A percentile compares a stretch with the other conserved stretches of the same genome.
Evolutionary conservation across 768 basidiomycete genomes (phyloP).

Genomic region (Hebeloma cylindrosporum): DNA sequence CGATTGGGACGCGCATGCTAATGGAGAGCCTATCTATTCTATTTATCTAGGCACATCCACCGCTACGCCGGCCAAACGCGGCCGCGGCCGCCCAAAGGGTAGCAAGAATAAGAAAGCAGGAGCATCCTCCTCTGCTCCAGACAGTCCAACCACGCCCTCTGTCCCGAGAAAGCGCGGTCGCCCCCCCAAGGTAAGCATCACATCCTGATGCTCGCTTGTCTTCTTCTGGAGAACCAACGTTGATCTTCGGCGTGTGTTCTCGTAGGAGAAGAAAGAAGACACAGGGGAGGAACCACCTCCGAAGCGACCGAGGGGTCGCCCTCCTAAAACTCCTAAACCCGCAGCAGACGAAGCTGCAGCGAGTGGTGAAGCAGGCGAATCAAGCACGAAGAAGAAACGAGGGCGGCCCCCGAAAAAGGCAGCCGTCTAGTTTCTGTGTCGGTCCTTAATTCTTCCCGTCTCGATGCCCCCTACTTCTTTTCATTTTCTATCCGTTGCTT

Average conservation of each 20-base stretch:
- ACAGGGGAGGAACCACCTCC: constrained; percentile 48
- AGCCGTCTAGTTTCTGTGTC: constrained; percentile 25
- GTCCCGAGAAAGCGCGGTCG: constrained; percentile 60
- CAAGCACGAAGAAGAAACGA: constrained; percentile 65
- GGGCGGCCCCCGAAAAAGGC: constrained; percentile 68
- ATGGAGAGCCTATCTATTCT: constrained; percentile 22
- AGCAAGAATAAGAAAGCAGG: constrained; percentile 68
- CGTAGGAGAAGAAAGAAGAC: constrained; percentile 45
- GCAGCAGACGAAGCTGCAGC: constrained; percentile 38
- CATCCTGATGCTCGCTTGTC: constrained; percentile 18
- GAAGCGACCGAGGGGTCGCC: constrained; percentile 74
- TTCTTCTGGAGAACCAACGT: constrained; percentile 10
- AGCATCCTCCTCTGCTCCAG: constrained; percentile 31
- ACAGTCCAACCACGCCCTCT: constrained; percentile 35
- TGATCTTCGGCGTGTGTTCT: constrained; percentile 19
- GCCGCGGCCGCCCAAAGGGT: constrained; percentile 87
- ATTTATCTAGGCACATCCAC: constrained; percentile 40
- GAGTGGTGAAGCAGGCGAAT: constrained; percentile 40
- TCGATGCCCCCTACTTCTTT: constrained; percentile 16
- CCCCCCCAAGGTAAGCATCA: constrained; percentile 63
- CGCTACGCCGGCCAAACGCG: constrained; percentile 60
- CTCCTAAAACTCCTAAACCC: constrained; percentile 65
- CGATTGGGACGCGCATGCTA: constrained; percentile 21
- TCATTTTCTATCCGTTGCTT: constrained; percentile 18
- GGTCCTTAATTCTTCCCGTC: constrained; percentile 18